Percentiles rank a stretch among this genome's conserved stretches.
Evolutionary conservation across 2,329 filamentous ascomycete species (phyloP).

Genomic region (Thielaviopsis punctulata): DNA sequence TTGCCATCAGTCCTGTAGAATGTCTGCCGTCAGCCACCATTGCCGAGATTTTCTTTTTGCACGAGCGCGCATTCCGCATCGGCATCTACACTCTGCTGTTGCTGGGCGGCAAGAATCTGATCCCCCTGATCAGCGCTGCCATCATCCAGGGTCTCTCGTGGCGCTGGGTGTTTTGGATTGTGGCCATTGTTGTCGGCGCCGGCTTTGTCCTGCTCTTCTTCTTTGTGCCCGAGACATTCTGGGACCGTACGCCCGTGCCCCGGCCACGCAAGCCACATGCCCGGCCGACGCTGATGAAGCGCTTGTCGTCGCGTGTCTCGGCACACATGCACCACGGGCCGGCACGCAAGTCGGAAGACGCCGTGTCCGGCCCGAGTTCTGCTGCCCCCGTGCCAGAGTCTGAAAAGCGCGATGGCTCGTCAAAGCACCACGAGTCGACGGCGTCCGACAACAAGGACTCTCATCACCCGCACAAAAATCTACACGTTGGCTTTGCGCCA

Average conservation of each 20-base stretch:
- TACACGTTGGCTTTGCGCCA: conserved; percentile 20
- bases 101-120: conserved; percentile 77
- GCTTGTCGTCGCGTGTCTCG: conserved; percentile 27
- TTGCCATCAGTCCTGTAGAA: conserved; percentile 79
- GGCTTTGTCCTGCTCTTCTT: conserved; percentile 60
- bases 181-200: conserved; percentile 62
- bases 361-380: neutral
- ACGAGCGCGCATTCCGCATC: conserved; percentile 81
- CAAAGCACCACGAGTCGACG: too few relatives aligned
- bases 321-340: conserved; percentile 10
- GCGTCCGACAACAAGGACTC: too few relatives aligned
- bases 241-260: conserved; percentile 59
- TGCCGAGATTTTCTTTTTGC: conserved; percentile 82
- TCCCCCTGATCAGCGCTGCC: conserved; percentile 71
- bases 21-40: conserved; percentile 87
- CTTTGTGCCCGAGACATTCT: conserved; percentile 90
- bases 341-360: neutral
- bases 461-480: conserved; percentile 15
- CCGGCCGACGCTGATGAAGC: conserved; percentile 29
- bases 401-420: too few relatives aligned
- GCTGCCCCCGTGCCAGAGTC: too few relatives aligned
- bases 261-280: conserved; percentile 22
- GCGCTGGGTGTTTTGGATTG: conserved; percentile 86
- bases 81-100: conserved; percentile 85
- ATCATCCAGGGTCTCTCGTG: conserved; percentile 64